Conservation (phyloP, 2,329 filamentous ascomycete genomes). For the Penicillium freii region DNA sequence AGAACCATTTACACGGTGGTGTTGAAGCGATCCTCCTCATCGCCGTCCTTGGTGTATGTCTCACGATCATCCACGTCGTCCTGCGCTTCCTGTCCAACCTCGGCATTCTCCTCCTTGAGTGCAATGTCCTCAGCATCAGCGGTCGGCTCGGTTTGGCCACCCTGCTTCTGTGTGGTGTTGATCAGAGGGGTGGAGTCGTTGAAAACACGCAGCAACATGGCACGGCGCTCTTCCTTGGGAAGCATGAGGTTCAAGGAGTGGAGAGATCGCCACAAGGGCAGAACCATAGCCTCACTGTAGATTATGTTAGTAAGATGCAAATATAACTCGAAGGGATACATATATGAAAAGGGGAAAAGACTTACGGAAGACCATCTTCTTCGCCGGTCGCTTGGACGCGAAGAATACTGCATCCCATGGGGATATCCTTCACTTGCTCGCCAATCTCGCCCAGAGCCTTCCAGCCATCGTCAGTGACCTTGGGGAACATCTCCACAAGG, state of each 20-base stretch:
- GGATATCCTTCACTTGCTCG: conserved; percentile 72
- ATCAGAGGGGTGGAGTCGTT: conserved; percentile 84
- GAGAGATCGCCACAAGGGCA: conserved; percentile 92
- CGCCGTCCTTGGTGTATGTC: conserved; percentile 45
- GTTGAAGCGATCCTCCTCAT: conserved; percentile 48
- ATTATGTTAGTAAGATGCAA: conserved; percentile 18
- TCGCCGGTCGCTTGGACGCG: conserved; percentile 71
- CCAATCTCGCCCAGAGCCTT: conserved; percentile 81
- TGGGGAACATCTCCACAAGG: conserved; percentile 95
- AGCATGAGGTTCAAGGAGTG: conserved; percentile 95
- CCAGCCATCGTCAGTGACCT: conserved; percentile 72
- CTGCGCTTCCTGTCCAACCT: conserved; percentile 42
- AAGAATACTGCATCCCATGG: conserved; percentile 89
- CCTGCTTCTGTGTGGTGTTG: conserved; percentile 51
- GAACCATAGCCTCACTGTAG: conserved; percentile 70
- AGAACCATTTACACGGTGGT: conserved; percentile 43
- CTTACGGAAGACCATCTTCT: conserved; percentile 57
- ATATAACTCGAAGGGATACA: neutral
- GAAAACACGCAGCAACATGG: conserved; percentile 86
- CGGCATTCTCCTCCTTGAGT: conserved; percentile 40
- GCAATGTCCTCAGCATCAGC: conserved; percentile 35
- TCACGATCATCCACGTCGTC: conserved; percentile 42
- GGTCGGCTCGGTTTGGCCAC: conserved; percentile 17
- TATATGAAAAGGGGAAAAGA: neutral
- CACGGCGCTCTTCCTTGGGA: conserved; percentile 91